phyloP scores from a whole-genome alignment of 495 filamentous ascomycete species.

The Penicillium canescens region DNA sequence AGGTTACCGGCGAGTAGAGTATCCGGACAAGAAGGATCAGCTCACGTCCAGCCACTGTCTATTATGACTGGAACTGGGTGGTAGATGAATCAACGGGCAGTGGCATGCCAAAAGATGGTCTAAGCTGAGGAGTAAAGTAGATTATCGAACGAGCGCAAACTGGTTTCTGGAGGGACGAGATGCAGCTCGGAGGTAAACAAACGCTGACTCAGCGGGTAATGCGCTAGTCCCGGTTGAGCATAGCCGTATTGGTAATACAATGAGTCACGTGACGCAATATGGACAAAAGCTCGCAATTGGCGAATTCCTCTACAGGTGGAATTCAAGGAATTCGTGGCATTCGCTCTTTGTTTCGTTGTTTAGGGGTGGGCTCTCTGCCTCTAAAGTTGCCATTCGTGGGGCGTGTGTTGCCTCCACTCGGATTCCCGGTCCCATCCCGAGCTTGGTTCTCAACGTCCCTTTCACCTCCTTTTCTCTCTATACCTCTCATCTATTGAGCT shows the following conservation, averaged over 20 bases:
- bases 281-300: background rate
- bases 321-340: no score
- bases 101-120: constrained; percentile 12
- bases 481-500: constrained; percentile 10
- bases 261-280: constrained; percentile 15
- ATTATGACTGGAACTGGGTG: background rate
- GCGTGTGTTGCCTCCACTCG: constrained; percentile 22
- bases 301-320: no score
- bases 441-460: constrained; percentile 21
- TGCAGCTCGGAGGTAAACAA: constrained; percentile 36
- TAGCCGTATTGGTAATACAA: constrained; percentile 17
- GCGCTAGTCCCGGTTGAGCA: constrained; percentile 12
- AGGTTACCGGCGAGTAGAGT: constrained; percentile 29
- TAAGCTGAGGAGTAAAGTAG: background rate
- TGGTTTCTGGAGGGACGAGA: constrained; percentile 43
- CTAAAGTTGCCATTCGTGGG: constrained; percentile 1
- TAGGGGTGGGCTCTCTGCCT: background rate
- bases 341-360: background rate
- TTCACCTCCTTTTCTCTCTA: constrained; percentile 19
- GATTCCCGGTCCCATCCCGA: constrained; percentile 24
- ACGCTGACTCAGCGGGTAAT: constrained; percentile 29
- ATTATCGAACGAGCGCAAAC: constrained; percentile 11
- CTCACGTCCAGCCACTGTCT: constrained; percentile 30
- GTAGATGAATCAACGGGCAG: background rate
- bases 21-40: constrained; percentile 23